Evolutionary conservation across 2,329 filamentous ascomycete genomes (phyloP).

Genomic region (Diaporthe capsici): DNA sequence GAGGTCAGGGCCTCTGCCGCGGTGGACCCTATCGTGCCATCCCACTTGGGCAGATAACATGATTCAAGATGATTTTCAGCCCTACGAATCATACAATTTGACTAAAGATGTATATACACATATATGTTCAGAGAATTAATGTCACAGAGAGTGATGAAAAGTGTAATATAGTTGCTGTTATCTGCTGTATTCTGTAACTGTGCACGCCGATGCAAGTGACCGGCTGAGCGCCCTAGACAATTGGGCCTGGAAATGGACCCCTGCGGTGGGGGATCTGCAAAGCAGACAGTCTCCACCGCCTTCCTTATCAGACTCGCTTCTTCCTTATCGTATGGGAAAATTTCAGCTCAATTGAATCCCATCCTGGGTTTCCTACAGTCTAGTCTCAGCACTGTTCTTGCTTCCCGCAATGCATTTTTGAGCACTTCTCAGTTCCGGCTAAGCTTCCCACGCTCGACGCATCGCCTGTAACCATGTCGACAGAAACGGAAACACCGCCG

Average conservation of each 20-base stretch:
- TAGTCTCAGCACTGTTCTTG: background rate
- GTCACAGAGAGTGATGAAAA: background rate
- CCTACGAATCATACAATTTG: background rate
- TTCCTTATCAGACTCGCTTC: slow-evolving; percentile 14
- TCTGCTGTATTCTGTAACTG: background rate
- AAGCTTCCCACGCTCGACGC: background rate
- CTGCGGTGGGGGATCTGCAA: slow-evolving; percentile 22
- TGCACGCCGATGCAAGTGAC: no score
- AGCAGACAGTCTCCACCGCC: slow-evolving; percentile 1
- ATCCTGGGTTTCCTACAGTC: background rate
- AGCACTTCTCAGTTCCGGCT: background rate
- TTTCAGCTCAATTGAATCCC: slow-evolving; percentile 23
- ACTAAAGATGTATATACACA: background rate
- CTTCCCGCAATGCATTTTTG: background rate
- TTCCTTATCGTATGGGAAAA: slow-evolving; percentile 27
- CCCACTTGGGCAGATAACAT: background rate
- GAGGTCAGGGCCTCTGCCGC: background rate
- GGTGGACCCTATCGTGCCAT: slow-evolving; percentile 21
- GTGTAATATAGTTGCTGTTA: background rate
- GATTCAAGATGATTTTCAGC: slow-evolving; percentile 11
- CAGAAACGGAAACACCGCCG: slow-evolving; percentile 30
- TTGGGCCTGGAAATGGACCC: background rate
- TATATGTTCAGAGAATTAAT: no score
- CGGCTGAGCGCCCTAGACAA: background rate
- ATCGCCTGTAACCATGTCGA: slow-evolving; percentile 17